Percentiles rank a stretch among this genome's conserved stretches.
Evolutionary conservation across 805 yeast genomes (phyloP).

Genomic region (Monosporozyma solicola): DNA sequence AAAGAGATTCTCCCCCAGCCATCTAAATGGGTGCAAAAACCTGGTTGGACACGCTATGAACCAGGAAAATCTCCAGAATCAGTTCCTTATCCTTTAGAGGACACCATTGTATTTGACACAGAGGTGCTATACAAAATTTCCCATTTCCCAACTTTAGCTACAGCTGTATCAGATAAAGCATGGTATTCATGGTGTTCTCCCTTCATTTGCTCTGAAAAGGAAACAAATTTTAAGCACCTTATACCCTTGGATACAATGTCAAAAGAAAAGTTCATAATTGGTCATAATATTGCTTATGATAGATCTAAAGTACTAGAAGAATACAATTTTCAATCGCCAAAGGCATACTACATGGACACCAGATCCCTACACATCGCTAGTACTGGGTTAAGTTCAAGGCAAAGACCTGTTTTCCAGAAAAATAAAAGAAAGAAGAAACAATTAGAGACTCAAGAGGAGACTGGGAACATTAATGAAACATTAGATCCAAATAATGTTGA

Average conservation of each 20-base stretch:
- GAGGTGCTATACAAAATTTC: conserved; percentile 76
- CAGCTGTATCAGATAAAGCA: conserved; percentile 65
- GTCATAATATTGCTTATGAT: conserved; percentile 88
- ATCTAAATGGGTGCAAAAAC: conserved; percentile 41
- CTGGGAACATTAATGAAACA: not conserved
- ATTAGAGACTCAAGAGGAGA: conserved; percentile 6
- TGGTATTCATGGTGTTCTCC: conserved; percentile 98
- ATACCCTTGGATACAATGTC: conserved; percentile 59
- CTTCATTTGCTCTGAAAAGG: conserved; percentile 40
- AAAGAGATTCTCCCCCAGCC: conserved; percentile 36
- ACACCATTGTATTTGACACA: conserved; percentile 75
- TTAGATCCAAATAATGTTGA: not conserved
- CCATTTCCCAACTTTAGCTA: conserved; percentile 69
- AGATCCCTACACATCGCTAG: conserved; percentile 89
- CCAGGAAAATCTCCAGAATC: conserved; percentile 41
- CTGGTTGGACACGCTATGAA: conserved; percentile 81
- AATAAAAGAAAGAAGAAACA: conserved; percentile 33
- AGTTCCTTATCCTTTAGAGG: conserved; percentile 65
- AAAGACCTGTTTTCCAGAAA: conserved; percentile 68
- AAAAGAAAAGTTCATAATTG: conserved; percentile 56
- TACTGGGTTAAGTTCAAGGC: conserved; percentile 88
- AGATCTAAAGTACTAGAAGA: conserved; percentile 82
- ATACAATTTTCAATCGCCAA: conserved; percentile 55
- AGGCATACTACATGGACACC: conserved; percentile 79
- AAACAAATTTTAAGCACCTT: conserved; percentile 43